phyloP scores from a whole-genome alignment of 2,329 filamentous ascomycete species.

The Pseudogymnoascus sp. region DNA sequence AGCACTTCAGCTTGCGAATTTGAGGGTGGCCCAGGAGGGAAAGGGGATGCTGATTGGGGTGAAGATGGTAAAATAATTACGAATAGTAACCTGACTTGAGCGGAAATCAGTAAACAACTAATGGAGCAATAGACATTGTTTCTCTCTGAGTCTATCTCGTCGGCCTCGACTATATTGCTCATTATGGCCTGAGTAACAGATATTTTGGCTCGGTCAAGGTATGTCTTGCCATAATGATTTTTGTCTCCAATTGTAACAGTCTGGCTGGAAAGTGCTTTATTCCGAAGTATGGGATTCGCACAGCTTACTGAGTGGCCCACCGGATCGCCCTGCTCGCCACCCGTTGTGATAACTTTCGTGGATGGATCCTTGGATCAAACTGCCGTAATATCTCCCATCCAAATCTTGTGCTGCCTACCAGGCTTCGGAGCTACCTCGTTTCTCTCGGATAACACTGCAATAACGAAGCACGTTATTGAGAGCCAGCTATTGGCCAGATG shows the following conservation, averaged over 20 bases:
- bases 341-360: constrained; percentile 14
- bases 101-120: too few species aligned
- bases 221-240: not conserved
- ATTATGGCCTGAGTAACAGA: not conserved
- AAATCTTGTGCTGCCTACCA: constrained; percentile 17
- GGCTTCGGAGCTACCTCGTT: constrained; percentile 18
- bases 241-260: not conserved
- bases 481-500: constrained; percentile 15
- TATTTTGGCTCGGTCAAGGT: not conserved
- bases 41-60: not conserved
- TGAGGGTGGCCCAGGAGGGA: not conserved
- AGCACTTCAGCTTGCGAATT: not conserved
- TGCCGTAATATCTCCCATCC: constrained; percentile 17
- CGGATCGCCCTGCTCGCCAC: not conserved
- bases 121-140: too few species aligned
- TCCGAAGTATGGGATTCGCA: not conserved
- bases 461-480: constrained; percentile 20
- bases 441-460: constrained; percentile 18
- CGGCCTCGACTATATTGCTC: too few species aligned
- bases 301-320: not conserved
- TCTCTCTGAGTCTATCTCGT: too few species aligned
- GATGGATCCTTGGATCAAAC: constrained; percentile 17
- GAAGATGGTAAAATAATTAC: too few species aligned
- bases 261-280: not conserved
- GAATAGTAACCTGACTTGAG: too few species aligned